Evolutionary conservation across 805 yeast species (phyloP), one percentile per base, ranked within the genome.

Genomic region (Yamadazyma insecticola): DNA sequence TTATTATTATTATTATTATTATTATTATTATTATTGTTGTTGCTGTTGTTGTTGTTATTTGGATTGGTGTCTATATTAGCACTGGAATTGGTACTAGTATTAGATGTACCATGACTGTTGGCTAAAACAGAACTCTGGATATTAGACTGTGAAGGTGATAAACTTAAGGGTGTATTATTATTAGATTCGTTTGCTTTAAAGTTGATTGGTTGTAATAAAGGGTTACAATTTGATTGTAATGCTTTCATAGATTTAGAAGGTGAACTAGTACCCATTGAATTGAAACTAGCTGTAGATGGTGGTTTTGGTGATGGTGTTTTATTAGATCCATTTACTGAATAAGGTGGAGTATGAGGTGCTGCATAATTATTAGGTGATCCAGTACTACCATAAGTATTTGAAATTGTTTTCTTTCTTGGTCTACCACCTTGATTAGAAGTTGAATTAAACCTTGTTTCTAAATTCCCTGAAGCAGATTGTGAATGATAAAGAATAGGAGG

Each of bases 161-260:
- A 25, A 13, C 23, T 21, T n/a, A 27, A 16, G 12, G 12, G 12
- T 4, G 33, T 8, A 16, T 10, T n/a, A n/a, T n/a, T n/a, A n/a
- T n/a, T 26, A 5, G 27, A 7, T 12, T 24, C 43, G 15, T 32
- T 30, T 3, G 45, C 21, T 48, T 70, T 69, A 43, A 65, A 67
- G 46, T 75, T 75, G 28, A 75, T 70, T 1, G 81, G 80, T 42
- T 73, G 79, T 24, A 75, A 55, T 22, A 75, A 48, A 5, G 78
- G 78, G 32, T 67, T 61, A 18, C 60, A 47, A 29, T 47, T 56
- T 2, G 64, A 43, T 13, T 68, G 70, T 10, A 74, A 52, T 2
- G 80, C 78, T 42, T 73, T 70, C 81, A 75, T 58, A 6, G 55
- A 55, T 40, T 53, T 59, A 4, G 57, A 64, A 4, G 72, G 72